Evolutionary conservation across 2,329 filamentous ascomycete species (phyloP), one percentile per base, ranked within the genome.

Genomic region (Curvularia sp.): DNA sequence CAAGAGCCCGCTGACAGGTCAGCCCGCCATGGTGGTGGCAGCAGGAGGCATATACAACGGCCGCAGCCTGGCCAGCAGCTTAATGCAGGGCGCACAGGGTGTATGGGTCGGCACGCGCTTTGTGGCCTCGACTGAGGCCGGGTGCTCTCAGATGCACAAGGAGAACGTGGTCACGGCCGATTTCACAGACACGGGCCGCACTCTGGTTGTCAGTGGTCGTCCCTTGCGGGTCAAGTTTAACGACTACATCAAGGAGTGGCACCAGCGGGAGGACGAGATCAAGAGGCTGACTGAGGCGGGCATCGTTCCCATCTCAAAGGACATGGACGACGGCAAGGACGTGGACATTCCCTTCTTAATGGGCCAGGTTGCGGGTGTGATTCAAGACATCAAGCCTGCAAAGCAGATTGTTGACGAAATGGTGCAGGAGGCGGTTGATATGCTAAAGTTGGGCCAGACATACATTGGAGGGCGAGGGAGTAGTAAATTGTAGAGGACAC

Each of bases 61-160:
- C 1, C 84, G 92, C 15, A 88, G 89, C 52, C 81, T 98, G 55
- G 94, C 94, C 0, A 88, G 88, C 57, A 89, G 88, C 61, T 80
- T 98, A 75, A 94, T 96, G 88, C 90, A 95, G 72, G 94, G 94
- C 15, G 94, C 93, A 1, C 83, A 85, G 3, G 94, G 91, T 10
- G 94, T 96, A 1, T 98, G 94, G 94, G 93, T 98, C 1, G 94
- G 94, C 28, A 97, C 94, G 60, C 84, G 94, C 20, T 97, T 97
- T 77, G 92, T 97, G 15, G 93, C 94, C 1, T 87, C 86, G 8
- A 83, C 82, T 33, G 94, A 97, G 80, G 93, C 93, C 0, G 89
- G 88, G 15, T 93, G 92, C 71, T 91, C 89, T 75, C 84, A 89
- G 67, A 81, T 88, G 80, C 93, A 97, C 78, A 97, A 97, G 81